Evolutionary conservation across 495 filamentous ascomycete species (phyloP).

Genomic region (Rhizodiscina lignyota): DNA sequence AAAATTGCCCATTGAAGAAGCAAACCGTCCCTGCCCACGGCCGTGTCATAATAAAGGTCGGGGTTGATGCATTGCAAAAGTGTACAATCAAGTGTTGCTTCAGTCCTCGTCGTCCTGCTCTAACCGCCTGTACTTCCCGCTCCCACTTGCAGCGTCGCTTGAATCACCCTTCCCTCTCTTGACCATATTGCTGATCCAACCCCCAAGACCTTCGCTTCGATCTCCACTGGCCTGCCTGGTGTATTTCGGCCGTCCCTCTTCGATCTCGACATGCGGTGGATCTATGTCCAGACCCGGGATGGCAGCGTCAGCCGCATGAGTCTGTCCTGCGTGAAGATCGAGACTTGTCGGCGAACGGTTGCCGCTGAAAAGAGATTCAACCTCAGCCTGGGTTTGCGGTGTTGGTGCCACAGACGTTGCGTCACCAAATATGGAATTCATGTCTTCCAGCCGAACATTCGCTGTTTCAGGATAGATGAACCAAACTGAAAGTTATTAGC

Average conservation of each 20-base stretch:
- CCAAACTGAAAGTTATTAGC: conserved; percentile 47
- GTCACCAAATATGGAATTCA: conserved; percentile 84
- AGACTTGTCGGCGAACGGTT: conserved; percentile 61
- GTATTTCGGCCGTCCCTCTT: conserved; percentile 30
- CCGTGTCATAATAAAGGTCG: no score
- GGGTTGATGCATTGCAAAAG: no score
- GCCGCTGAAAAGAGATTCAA: conserved; percentile 52
- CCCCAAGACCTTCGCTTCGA: conserved; percentile 39
- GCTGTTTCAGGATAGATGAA: conserved; percentile 95
- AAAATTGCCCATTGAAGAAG: no score
- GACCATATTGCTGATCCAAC: conserved; percentile 54
- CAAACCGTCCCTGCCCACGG: no score
- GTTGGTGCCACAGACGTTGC: conserved; percentile 65
- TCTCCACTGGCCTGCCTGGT: conserved; percentile 17
- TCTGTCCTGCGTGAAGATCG: conserved; percentile 43
- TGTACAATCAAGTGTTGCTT: no score
- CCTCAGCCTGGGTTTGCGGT: conserved; percentile 50
- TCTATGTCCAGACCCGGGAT: conserved; percentile 62
- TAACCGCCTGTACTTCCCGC: conserved; percentile 45
- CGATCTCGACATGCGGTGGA: conserved; percentile 37
- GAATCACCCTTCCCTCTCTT: conserved; percentile 31
- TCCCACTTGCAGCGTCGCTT: conserved; percentile 25
- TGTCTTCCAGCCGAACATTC: conserved; percentile 88
- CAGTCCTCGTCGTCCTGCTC: conserved; percentile 45
- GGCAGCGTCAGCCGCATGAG: conserved; percentile 33